Base-by-base conservation (phyloP, 495 filamentous ascomycete genomes). In the Aspergillus cristatus region DNA sequence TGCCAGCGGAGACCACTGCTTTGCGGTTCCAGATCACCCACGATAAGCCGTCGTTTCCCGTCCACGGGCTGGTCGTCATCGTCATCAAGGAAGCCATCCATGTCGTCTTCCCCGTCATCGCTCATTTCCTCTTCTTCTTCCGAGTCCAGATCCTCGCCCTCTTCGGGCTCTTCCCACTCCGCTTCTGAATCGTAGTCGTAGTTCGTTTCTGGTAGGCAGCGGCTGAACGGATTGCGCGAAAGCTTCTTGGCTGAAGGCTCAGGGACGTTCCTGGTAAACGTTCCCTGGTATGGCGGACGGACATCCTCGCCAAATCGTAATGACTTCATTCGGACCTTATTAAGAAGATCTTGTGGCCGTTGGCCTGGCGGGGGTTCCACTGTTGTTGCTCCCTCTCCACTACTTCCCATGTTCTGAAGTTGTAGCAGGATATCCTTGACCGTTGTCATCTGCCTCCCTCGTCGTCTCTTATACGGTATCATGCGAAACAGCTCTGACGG, bases 111-210 rank as follows among this genome's bases (percentile, higher is more conserved):
- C 0, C 64, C 70, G 7, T 72, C 71, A 7, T 72, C 69, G 33
- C 65, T 69, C 6, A 37, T 58, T n/a, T 67, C 64, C 6, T 95
- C 90, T 30, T 93, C 87, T 14, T 84, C 83, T 37, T 89, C 82
- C 0, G 78, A 82, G 39, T 76, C 75, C 4, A 85, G 57, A 30
- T 88, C 80, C 47, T 88, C 84, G 34, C 81, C 86, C 50, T 91
- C 86, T 35, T 84, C 83, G 2, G 78, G 75, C 48, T 82, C 79
- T 45, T 86, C 82, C 86, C 91, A 98, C 60, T 96, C 93, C 0
- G 82, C 89, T 55, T 99, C 91, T 0, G 89, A 96, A 51, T 97
- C 91, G 49, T 96, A 95, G 43, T 91, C 88, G 55, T 99, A 97
- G 50, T 93, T 69, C n/a, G 78, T 70, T 3, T 81, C 70, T 3